Conservation (phyloP, 2,329 filamentous ascomycete species). For the Aspergillus candidus region DNA sequence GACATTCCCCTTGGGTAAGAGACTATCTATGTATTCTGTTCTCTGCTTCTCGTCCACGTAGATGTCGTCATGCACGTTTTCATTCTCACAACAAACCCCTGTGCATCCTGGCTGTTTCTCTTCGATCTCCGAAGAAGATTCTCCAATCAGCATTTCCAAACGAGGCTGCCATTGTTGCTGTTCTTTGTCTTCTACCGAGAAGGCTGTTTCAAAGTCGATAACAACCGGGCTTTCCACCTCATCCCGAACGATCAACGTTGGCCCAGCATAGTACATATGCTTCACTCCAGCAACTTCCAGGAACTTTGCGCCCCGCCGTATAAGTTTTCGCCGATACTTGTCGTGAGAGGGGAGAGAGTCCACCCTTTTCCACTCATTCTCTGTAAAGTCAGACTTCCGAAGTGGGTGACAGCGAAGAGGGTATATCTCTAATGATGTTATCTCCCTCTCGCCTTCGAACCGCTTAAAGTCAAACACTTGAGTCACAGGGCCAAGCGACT, state of each 20-base stretch:
- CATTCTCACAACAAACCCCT: conserved; percentile 2
- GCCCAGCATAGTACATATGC: conserved; percentile 26
- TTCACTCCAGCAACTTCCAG: conserved; percentile 8
- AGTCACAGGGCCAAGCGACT: conserved; percentile 1
- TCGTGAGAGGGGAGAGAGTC: neutral
- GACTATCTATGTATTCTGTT: conserved; percentile 8
- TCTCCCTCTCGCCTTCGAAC: neutral
- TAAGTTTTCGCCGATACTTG: conserved; percentile 1
- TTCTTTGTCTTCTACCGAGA: conserved; percentile 7
- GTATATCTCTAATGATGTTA: conserved; percentile 2
- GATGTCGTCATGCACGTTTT: conserved; percentile 8
- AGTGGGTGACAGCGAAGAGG: neutral
- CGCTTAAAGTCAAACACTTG: neutral
- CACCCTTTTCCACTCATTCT: neutral
- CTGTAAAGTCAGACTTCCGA: neutral
- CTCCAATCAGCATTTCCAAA: conserved; percentile 1
- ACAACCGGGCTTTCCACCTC: conserved; percentile 30
- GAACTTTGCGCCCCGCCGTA: conserved; percentile 2
- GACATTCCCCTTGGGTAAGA: conserved; percentile 1
- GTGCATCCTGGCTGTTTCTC: neutral
- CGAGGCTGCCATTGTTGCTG: conserved; percentile 5
- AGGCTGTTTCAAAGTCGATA: conserved; percentile 26
- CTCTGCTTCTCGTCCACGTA: conserved; percentile 8
- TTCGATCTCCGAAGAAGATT: neutral
- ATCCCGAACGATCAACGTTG: conserved; percentile 17